These are phyloP conservation scores for Abelmoschus esculentus DNA, from an alignment of 345 rosid species.

Conservation along the genomic window DNA sequence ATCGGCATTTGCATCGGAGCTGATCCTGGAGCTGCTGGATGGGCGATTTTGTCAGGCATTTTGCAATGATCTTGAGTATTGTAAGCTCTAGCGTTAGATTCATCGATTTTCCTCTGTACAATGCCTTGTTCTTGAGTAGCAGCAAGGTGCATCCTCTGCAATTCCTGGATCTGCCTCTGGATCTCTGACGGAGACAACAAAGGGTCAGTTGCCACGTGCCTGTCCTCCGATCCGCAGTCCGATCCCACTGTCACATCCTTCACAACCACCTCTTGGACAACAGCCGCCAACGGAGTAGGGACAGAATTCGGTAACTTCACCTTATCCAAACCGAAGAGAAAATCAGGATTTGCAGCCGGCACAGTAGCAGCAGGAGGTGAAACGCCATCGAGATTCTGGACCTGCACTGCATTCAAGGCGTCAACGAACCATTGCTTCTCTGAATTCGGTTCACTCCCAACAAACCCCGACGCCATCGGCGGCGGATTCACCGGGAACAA, in stretches of 20 bases:
- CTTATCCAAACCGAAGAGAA: conserved; percentile 49
- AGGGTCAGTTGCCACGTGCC: conserved; percentile 23
- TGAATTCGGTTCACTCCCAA: conserved; percentile 23
- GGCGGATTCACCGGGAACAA: conserved; percentile 29
- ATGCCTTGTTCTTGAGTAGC: conserved; percentile 25
- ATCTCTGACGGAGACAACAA: conserved; percentile 26
- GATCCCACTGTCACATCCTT: conserved; percentile 33
- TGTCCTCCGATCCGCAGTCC: conserved; percentile 43
- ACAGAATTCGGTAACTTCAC: conserved; percentile 21
- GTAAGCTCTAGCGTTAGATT: conserved; percentile 12
- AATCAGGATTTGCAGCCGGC: conserved; percentile 33
- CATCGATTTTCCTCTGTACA: conserved; percentile 24
- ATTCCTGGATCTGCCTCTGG: conserved; percentile 37
- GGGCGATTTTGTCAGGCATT: conserved; percentile 22
- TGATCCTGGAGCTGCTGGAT: conserved; percentile 21
- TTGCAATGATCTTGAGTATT: conserved; percentile 18
- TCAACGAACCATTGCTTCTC: conserved; percentile 58
- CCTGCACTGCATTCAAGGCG: conserved; percentile 40
- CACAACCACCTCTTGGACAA: conserved; percentile 19
- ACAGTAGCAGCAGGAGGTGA: conserved; percentile 25
- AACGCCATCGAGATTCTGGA: conserved; percentile 32
- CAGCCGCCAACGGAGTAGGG: conserved; percentile 17
- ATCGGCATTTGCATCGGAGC: conserved; percentile 30
- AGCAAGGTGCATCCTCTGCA: conserved; percentile 34
- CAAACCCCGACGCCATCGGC: conserved; percentile 9